Base-by-base conservation (phyloP, 1,284 basidiomycete species). In the Rhodotorula sp. region DNA sequence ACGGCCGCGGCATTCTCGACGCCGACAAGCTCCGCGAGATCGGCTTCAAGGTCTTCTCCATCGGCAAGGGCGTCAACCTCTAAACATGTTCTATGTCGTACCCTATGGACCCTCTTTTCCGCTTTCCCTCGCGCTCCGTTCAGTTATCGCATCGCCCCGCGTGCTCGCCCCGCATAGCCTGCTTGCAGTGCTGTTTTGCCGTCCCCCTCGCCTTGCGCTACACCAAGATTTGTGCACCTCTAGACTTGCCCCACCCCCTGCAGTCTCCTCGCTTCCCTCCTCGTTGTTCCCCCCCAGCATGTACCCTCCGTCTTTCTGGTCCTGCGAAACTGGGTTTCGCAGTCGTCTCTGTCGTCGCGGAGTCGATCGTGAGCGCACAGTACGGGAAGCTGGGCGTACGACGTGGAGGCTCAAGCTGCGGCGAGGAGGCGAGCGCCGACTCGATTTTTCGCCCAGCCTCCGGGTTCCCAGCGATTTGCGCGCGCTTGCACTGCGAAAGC, bases 1-100 rank as follows among this genome's bases (percentile, higher is more conserved):
- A 99, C 80, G 94, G 94, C 7, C 87, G 94, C 53, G 85, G 92
- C 70, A 84, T 98, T 79, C 85, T 97, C 66, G 90, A 98, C 81
- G 88, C 88, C 22, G 88, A 89, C 67, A 86, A 87, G 81, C 85
- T 99, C 73, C 87, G 87, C 78, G 82, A 88, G 81, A 96, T 98
- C 79, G 96, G 96, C 58, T 99, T 98, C 88, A 91, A 90, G 83
- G 96, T 96, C 50, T 79, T 81, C 66, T 77, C 78, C 22, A 82
- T 84, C 56, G 83, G 83, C 25, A 71, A 74, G 50, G 78, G 77
- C 57, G 63, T 72, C 36, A 71, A 64, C 70, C 64, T 71, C 62
- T 70, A 63, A 39, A 27, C 27, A 27, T 13, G 19, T 51, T 27
- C 39, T 22, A 29, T 36, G 15, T 32, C n/a, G 29, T n/a, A 17